Percentiles rank a stretch among this genome's conserved stretches.
These are phyloP conservation scores for Hibiscus syriacus DNA, from an alignment of 345 rosid genomes.

Conservation along the genomic window DNA sequence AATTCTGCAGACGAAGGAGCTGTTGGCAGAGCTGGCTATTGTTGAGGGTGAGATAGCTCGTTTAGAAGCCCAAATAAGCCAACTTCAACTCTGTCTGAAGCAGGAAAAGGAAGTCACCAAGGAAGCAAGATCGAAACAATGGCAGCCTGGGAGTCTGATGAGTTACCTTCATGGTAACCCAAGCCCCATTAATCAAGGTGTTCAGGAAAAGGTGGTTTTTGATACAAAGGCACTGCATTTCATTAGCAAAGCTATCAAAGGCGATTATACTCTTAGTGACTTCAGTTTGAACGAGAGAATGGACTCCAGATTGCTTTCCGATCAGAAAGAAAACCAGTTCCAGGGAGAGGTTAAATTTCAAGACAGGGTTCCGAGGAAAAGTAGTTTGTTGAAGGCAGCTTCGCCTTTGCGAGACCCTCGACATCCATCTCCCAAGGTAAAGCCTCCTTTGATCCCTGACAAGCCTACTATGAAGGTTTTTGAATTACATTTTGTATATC, in stretches of 20 bases:
- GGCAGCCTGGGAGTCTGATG: constrained; percentile 20
- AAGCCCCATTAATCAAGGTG: constrained; percentile 33
- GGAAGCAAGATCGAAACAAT: constrained; percentile 41
- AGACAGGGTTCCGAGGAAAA: constrained; percentile 34
- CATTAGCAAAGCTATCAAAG: constrained; percentile 82
- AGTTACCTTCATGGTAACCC: constrained; percentile 3
- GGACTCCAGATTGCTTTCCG: constrained; percentile 16
- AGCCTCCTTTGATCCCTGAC: neutral
- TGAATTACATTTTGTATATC: neutral
- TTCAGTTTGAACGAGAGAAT: constrained; percentile 42
- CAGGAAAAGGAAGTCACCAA: constrained; percentile 46
- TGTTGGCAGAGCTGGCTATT: constrained; percentile 62
- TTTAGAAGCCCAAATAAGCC: constrained; percentile 61
- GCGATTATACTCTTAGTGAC: constrained; percentile 49
- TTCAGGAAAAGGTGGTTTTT: constrained; percentile 39
- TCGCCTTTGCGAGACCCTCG: constrained; percentile 67
- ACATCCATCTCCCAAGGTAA: constrained; percentile 63
- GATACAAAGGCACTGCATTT: constrained; percentile 84
- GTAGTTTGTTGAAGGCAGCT: constrained; percentile 43
- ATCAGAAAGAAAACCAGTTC: constrained; percentile 38
- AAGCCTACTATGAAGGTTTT: neutral
- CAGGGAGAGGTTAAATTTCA: constrained; percentile 37
- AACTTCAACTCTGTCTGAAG: constrained; percentile 47
- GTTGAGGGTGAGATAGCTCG: constrained; percentile 72
- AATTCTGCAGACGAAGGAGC: constrained; percentile 54